These are phyloP conservation scores for Caloboletus inedulis DNA, from an alignment of 1,284 basidiomycete species.

Conservation along the genomic window DNA sequence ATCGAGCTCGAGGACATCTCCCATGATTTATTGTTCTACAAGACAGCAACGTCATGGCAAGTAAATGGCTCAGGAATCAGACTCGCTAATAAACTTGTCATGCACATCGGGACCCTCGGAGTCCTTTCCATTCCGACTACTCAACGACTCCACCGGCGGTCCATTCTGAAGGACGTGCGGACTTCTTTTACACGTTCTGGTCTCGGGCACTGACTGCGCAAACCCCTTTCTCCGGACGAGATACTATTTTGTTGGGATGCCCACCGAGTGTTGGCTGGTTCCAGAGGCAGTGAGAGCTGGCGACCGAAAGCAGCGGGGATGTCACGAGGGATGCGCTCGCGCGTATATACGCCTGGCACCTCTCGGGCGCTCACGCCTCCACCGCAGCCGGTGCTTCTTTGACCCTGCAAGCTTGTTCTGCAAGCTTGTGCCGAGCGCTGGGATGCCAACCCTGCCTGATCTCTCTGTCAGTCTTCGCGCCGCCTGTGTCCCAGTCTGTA, in stretches of 20 bases:
- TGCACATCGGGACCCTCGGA: conserved; percentile 74
- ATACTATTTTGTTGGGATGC: conserved; percentile 37
- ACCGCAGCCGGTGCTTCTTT: conserved; percentile 52
- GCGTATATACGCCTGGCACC: no score
- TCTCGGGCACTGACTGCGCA: conserved; percentile 7
- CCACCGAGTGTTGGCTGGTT: conserved; percentile 21
- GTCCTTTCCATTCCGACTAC: conserved; percentile 59
- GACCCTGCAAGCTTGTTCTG: conserved; percentile 66
- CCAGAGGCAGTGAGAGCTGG: conserved; percentile 38
- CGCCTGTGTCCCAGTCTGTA: conserved; percentile 55
- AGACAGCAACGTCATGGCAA: neutral
- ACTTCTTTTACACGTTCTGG: conserved; percentile 15
- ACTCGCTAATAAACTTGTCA: conserved; percentile 80
- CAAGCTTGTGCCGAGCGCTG: conserved; percentile 63
- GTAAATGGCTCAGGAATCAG: neutral
- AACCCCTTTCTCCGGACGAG: conserved; percentile 23
- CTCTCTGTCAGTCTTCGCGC: conserved; percentile 49
- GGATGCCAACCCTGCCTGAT: conserved; percentile 61
- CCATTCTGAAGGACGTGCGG: conserved; percentile 71
- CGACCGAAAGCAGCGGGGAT: conserved; percentile 35
- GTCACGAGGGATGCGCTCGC: no score
- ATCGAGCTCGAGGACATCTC: conserved; percentile 52
- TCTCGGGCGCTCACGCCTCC: no score
- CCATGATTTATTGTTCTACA: conserved; percentile 94
- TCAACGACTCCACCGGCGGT: conserved; percentile 83